Conservation (phyloP, 352 stramenopile genomes). For the Globisporangium parvum region DNA sequence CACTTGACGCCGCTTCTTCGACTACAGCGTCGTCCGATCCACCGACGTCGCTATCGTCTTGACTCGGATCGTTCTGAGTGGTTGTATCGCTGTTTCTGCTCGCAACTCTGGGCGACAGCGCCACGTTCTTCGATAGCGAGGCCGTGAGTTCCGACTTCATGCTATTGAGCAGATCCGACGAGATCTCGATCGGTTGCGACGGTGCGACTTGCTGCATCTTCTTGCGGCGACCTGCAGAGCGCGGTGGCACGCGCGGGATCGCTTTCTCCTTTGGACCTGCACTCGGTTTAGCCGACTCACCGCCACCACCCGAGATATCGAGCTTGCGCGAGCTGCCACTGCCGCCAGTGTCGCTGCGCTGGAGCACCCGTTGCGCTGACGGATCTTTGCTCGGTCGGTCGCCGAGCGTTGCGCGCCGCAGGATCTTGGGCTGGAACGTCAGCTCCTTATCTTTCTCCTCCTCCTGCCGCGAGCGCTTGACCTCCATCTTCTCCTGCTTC, state of each 20-base stretch:
- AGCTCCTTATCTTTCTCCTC: conserved; percentile 75
- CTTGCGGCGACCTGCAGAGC: conserved; percentile 15
- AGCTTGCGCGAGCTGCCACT: conserved; percentile 13
- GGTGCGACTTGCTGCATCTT: conserved; percentile 32
- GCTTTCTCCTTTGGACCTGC: conserved; percentile 24
- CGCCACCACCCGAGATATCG: conserved; percentile 9
- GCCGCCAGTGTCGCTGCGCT: conserved; percentile 12
- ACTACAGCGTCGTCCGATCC: background rate
- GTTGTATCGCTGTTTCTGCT: background rate
- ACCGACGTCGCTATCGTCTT: conserved; percentile 3
- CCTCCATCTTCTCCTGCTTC: conserved; percentile 73
- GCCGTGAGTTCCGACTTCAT: conserved; percentile 67
- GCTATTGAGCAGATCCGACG: conserved; percentile 47
- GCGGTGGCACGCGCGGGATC: conserved; percentile 29
- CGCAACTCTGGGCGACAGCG: conserved; percentile 6
- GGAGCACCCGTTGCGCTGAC: conserved; percentile 4
- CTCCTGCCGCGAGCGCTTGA: conserved; percentile 50
- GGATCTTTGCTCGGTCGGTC: conserved; percentile 33
- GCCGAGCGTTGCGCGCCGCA: conserved; percentile 55
- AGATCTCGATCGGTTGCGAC: conserved; percentile 49
- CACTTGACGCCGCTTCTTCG: background rate
- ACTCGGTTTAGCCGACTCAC: conserved; percentile 1
- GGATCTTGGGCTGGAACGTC: conserved; percentile 79
- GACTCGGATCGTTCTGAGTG: conserved; percentile 2
- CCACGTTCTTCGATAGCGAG: conserved; percentile 26